Percentiles rank a stretch among this genome's conserved stretches.
These are phyloP conservation scores for Chytriomyces hyalinus DNA, from an alignment of 192 early-diverging fungal genomes.

Conservation along the genomic window DNA sequence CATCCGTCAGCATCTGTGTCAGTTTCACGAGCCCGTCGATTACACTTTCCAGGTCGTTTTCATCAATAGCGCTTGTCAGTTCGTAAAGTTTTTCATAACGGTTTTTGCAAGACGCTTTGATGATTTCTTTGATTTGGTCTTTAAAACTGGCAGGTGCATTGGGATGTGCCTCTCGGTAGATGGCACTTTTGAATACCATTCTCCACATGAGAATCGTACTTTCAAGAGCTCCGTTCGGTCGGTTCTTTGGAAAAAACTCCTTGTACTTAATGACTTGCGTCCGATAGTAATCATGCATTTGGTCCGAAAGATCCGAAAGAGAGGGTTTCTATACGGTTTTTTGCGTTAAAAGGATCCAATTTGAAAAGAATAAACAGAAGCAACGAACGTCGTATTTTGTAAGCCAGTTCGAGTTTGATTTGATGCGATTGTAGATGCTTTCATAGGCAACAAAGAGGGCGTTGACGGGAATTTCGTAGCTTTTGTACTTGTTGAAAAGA, in stretches of 20 bases:
- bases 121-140: constrained; percentile 34
- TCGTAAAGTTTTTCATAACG: constrained; percentile 57
- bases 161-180: constrained; percentile 54
- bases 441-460: constrained; percentile 54
- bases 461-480: constrained; percentile 48
- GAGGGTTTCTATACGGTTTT: constrained; percentile 31
- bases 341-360: constrained; percentile 14
- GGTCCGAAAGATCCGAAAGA: constrained; percentile 48
- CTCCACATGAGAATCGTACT: constrained; percentile 58
- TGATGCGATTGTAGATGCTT: constrained; percentile 47
- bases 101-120: constrained; percentile 15
- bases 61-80: constrained; percentile 55
- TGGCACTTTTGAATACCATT: constrained; percentile 56
- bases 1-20: constrained; percentile 57
- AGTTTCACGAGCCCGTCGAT: constrained; percentile 55
- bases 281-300: constrained; percentile 57
- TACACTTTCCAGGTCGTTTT: constrained; percentile 53
- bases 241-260: constrained; percentile 62
- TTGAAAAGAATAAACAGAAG: background rate
- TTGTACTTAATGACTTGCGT: constrained; percentile 60
- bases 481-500: constrained; percentile 56
- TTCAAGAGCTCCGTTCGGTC: constrained; percentile 53
- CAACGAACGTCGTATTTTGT: constrained; percentile 41
- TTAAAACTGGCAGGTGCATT: constrained; percentile 50
- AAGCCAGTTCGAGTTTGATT: constrained; percentile 47